A percentile compares a stretch with the other conserved stretches of the same genome.
Evolutionary conservation across 78 protist genomes (phyloP).

Genomic region (Bigelowiella natans): DNA sequence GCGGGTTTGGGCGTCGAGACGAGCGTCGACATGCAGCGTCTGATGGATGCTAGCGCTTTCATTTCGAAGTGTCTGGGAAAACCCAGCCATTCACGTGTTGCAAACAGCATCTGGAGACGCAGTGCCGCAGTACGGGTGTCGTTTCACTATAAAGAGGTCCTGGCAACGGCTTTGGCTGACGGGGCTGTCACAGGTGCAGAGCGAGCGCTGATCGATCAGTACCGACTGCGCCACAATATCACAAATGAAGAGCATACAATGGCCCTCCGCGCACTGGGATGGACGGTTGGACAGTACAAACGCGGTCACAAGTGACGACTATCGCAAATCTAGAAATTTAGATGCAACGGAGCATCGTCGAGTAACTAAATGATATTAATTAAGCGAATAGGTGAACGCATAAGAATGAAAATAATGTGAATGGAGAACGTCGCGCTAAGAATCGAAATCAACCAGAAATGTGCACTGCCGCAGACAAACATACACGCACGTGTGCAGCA

Average conservation of each 20-base stretch:
- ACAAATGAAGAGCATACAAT: neutral
- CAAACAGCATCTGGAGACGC: neutral
- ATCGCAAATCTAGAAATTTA: neutral
- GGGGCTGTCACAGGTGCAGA: neutral
- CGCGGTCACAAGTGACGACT: neutral
- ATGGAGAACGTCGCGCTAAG: too few relatives aligned
- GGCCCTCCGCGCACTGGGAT: neutral
- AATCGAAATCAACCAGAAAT: neutral
- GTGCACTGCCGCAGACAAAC: neutral
- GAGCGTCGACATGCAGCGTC: neutral
- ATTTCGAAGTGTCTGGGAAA: neutral
- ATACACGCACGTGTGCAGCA: neutral
- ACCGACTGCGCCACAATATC: neutral
- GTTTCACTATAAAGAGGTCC: neutral
- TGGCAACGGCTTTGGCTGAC: neutral
- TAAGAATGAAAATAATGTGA: too few relatives aligned
- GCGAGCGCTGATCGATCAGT: neutral
- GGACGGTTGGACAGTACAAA: neutral
- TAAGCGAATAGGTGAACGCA: too few relatives aligned
- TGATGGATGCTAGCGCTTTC: neutral
- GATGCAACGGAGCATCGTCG: neutral
- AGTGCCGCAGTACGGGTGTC: neutral
- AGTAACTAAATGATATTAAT: neutral
- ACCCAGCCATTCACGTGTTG: neutral
- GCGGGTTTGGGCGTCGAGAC: constrained; percentile 38